These are phyloP conservation scores for Plasmodium vinckei DNA, from an alignment of 169 alveolate genomes.

Conservation along the genomic window DNA sequence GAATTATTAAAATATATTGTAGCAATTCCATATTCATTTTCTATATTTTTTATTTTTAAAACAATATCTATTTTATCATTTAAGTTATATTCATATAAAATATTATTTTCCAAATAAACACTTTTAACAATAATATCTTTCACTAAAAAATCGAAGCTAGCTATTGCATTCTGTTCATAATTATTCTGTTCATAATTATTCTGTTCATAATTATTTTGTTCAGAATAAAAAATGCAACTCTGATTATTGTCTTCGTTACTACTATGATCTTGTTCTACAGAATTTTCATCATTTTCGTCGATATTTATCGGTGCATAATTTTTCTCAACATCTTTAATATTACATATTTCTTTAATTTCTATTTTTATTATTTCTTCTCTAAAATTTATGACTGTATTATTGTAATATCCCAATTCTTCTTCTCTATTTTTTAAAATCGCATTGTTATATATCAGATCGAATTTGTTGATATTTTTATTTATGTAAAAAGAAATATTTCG, in stretches of 20 bases:
- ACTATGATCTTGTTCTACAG: background rate
- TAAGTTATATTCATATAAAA: slow-evolving; percentile 20
- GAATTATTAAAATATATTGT: slow-evolving; percentile 4
- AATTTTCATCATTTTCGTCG: too few species aligned
- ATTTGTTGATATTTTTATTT: slow-evolving; percentile 10
- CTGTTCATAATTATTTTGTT: background rate
- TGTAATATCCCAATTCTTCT: slow-evolving; percentile 20
- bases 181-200: too few species aligned
- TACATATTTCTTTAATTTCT: slow-evolving; percentile 23
- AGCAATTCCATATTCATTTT: background rate
- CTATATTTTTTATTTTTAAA: background rate
- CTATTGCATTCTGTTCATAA: background rate
- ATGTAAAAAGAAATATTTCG: background rate
- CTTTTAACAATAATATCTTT: slow-evolving; percentile 11
- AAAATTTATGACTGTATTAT: background rate
- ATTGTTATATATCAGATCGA: background rate
- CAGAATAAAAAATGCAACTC: background rate
- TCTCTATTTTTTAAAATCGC: background rate
- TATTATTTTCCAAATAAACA: slow-evolving; percentile 20
- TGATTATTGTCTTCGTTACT: background rate
- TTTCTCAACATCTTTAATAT: background rate
- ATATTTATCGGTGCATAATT: background rate
- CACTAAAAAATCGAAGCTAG: background rate
- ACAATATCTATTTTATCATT: slow-evolving; percentile 25
- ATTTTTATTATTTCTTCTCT: slow-evolving; percentile 40